Evolutionary conservation across 305 asterid genomes (phyloP), one percentile per base, ranked within the genome.

Genomic region (Fraxinus greggii): DNA sequence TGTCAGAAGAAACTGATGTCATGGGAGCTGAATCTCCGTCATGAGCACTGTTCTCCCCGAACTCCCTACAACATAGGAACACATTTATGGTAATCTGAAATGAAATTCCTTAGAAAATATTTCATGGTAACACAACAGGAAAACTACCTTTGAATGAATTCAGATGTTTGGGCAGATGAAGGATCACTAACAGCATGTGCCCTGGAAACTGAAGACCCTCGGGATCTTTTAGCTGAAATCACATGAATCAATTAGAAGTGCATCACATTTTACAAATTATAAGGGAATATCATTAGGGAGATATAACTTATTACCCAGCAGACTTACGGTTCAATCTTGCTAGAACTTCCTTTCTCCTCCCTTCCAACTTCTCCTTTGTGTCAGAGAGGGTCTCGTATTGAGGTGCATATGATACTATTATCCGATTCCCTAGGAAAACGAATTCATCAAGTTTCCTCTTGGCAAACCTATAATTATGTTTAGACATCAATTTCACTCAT

Each of bases 401-500:
- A 73, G 97, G 92, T 13, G 97, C 97, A 81, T 92, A 95, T 10
- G 96, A 88, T 78, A 95, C 90, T 80, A 88, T 93, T 77, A 95
- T 51, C 82, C 85, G 87, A 80, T 92, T 92, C 84, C 98, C 98
- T 0, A 94, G 85, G 89, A 91, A 95, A 80, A 94, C 88, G 21
- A 82, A 88, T 82, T 93, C 97, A 15, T 92, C 98, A 89, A 92
- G 67, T 83, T 94, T 94, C 86, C 97, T 90, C 86, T 95, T 95
- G 10, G 97, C 97, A 79, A 92, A 95, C 91, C 98, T 95, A 89
- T 63, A 77, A 59, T 38, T 75, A 87, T 79, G 63, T 3, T 42
- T 15, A n/a, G 26, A 15, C 29, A 2, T 19, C 29, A 59, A 21
- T 59, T 7, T 7, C 28, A 59, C 45, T 35, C 78, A 80, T 23